Conservation (phyloP, 2,329 filamentous ascomycete species). For the Periconia digitata region DNA sequence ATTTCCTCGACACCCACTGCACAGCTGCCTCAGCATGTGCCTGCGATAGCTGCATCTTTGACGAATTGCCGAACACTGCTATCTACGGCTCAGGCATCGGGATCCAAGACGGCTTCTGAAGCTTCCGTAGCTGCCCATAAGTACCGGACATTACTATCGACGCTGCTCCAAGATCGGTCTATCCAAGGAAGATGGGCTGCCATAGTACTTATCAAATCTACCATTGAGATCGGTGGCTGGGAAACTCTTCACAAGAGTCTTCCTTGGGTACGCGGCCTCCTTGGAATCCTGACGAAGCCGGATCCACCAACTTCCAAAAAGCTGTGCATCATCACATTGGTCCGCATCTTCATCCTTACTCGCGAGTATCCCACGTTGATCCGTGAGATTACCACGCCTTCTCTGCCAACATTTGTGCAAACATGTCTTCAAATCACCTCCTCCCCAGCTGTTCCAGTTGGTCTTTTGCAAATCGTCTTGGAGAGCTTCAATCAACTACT, state of each 20-base stretch:
- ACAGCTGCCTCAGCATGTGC: conserved; percentile 73
- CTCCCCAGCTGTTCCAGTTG: conserved; percentile 21
- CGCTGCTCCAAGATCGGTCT: conserved; percentile 75
- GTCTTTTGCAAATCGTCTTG: conserved; percentile 67
- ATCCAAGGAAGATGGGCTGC: conserved; percentile 76
- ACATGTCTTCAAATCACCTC: conserved; percentile 66
- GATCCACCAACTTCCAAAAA: conserved; percentile 76
- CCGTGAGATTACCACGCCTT: conserved; percentile 85
- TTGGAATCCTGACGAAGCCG: conserved; percentile 77
- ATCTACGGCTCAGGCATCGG: conserved; percentile 60
- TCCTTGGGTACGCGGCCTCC: conserved; percentile 75
- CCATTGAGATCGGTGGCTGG: conserved; percentile 81
- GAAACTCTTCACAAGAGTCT: conserved; percentile 73
- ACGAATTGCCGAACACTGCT: conserved; percentile 61
- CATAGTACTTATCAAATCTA: conserved; percentile 75
- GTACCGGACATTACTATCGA: conserved; percentile 75
- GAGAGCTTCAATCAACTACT: conserved; percentile 72
- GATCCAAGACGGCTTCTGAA: conserved; percentile 66
- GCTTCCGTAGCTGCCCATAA: conserved; percentile 74
- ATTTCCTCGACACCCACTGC: conserved; percentile 71
- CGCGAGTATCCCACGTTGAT: conserved; percentile 81
- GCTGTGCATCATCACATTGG: conserved; percentile 73
- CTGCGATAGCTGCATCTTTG: conserved; percentile 63
- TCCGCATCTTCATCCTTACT: conserved; percentile 80
- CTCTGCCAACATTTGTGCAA: conserved; percentile 71